Evolutionary conservation across 352 stramenopile species (phyloP).

Genomic region (Globisporangium orthogonon): DNA sequence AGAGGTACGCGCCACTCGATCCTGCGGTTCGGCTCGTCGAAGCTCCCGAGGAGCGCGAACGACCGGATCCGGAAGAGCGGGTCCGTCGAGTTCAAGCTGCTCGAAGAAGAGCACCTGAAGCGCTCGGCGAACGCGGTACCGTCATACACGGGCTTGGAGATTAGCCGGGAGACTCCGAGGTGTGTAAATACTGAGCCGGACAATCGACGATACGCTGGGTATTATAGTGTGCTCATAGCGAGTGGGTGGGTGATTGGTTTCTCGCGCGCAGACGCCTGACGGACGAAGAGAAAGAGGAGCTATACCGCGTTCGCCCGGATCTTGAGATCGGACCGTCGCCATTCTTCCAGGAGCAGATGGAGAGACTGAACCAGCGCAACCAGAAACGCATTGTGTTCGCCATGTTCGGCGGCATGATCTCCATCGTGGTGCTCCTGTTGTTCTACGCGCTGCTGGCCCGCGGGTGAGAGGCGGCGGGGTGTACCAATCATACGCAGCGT

Average conservation of each 20-base stretch:
- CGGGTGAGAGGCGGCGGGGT: conserved; percentile 4
- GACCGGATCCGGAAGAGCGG: conserved; percentile 44
- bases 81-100: conserved; percentile 65
- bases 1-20: conserved; percentile 44
- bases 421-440: conserved; percentile 57
- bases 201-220: no score
- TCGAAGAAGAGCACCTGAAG: conserved; percentile 31
- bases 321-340: conserved; percentile 61
- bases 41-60: conserved; percentile 15
- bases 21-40: conserved; percentile 47
- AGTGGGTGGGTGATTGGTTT: background rate
- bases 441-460: conserved; percentile 52
- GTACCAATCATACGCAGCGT: background rate
- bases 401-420: conserved; percentile 67
- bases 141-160: conserved; percentile 30
- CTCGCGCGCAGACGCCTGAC: conserved; percentile 46
- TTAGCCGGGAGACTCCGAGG: conserved; percentile 35
- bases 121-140: conserved; percentile 15
- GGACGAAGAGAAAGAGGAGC: conserved; percentile 71
- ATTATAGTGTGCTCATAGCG: no score
- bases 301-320: conserved; percentile 78
- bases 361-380: conserved; percentile 47
- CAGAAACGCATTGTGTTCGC: conserved; percentile 63
- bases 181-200: conserved; percentile 10
- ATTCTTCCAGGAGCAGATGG: conserved; percentile 56